phyloP scores from a whole-genome alignment of 108 stramenopile genomes.

The Mediolabrus comicus region DNA sequence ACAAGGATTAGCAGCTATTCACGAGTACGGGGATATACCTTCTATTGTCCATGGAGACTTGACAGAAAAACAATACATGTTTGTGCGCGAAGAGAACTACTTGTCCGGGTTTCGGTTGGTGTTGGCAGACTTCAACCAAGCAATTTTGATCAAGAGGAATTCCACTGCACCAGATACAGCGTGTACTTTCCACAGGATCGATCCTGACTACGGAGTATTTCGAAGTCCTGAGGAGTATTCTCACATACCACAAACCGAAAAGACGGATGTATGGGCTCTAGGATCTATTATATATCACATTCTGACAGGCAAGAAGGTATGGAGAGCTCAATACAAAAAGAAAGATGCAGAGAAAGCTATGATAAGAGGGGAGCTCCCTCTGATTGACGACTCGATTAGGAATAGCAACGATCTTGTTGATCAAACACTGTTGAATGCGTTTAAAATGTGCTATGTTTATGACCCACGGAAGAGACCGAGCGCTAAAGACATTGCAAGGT shows the following conservation, averaged over 20 bases:
- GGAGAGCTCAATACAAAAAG: conserved; percentile 3
- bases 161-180: conserved; percentile 6
- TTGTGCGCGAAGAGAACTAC: too few species aligned
- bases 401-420: conserved; percentile 14
- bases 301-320: conserved; percentile 30
- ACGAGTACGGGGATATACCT: conserved; percentile 3
- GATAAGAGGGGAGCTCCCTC: conserved; percentile 7
- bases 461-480: conserved; percentile 9
- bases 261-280: conserved; percentile 24
- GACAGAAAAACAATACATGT: conserved; percentile 25
- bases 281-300: conserved; percentile 16
- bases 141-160: conserved; percentile 9
- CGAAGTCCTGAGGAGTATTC: conserved; percentile 29
- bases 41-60: conserved; percentile 30
- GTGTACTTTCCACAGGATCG: conserved; percentile 5
- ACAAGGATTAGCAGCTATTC: conserved; percentile 14
- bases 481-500: conserved; percentile 16
- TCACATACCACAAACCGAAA: conserved; percentile 4
- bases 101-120: too few species aligned
- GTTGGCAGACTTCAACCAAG: conserved; percentile 24
- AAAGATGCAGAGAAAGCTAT: conserved; percentile 8
- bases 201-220: not conserved
- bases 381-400: conserved; percentile 6
- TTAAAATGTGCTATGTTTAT: conserved; percentile 19
- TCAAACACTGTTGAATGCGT: conserved; percentile 14